Base-by-base conservation (phyloP, 2,329 filamentous ascomycete species). In the Fusarium siculi region DNA sequence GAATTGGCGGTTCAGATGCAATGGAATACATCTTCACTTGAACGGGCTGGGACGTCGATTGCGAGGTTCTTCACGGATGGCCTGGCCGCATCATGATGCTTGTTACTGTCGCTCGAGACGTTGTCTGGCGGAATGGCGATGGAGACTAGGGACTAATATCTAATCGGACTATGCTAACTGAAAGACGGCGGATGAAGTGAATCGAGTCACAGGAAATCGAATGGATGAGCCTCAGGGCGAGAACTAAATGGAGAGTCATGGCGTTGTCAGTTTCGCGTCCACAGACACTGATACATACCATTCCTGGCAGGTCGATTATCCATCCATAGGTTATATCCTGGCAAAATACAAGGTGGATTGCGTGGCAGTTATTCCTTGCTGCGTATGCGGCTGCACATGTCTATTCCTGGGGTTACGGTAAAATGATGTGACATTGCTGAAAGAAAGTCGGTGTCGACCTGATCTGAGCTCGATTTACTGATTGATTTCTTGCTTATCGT, bases 371-470 rank as follows among this genome's bases (percentile, higher is more conserved):
- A 15, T 66, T 40, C 43, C 40, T 63, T 64, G 63, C 53, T 57
- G 58, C 56, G 16, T 46, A 52, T 21, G 55, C 61, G 63, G 62
- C 57, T 71, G 59, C 28, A 40, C 32, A 49, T 56, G 44, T 60
- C 58, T 30, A 61, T 72, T 62, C 57, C 43, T 63, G 50, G 40
- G 7, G 32, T 44, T 50, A 34, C 18, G 9, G 9, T 30, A 49
- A 40, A 40, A 52, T 52, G 55, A 55, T 54, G 32, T 55, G 65
- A 64, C 54, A 39, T 43, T 70, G 53, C 64, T 75, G 23, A 28
- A 25, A 44, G 72, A 73, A 70, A 71, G 73, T 74, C 72, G 75
- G 75, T 75, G 73, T 74, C 73, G 59, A 66, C 16, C 16, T 70
- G 47, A 56, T 57, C 58, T 63, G 66, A 68, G 63, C 47, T 59